These are phyloP conservation scores for Allomyces macrogynus DNA, from an alignment of 192 early-diverging fungal genomes.

Conservation along the genomic window DNA sequence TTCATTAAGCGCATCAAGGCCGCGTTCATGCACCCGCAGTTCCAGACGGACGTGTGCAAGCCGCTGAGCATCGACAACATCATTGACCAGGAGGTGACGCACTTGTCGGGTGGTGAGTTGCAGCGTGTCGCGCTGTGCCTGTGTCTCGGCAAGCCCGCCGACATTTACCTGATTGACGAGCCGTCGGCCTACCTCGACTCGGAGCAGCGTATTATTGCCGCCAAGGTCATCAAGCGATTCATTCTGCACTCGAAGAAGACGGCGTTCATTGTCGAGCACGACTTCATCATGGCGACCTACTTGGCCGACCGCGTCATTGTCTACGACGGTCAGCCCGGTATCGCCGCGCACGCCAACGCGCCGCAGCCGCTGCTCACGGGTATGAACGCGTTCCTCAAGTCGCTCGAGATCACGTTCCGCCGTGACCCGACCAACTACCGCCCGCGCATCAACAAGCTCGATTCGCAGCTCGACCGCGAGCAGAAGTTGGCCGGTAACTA, in stretches of 20 bases:
- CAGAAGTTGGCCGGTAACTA: constrained; percentile 51
- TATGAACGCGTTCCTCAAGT: constrained; percentile 90
- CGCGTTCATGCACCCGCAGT: constrained; percentile 76
- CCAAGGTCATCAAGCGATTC: constrained; percentile 96
- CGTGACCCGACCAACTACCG: constrained; percentile 93
- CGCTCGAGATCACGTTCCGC: constrained; percentile 87
- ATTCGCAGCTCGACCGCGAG: constrained; percentile 86
- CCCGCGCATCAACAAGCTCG: constrained; percentile 90
- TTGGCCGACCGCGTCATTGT: constrained; percentile 91
- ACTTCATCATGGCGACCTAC: constrained; percentile 98
- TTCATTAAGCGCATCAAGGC: constrained; percentile 70
- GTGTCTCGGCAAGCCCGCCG: constrained; percentile 69
- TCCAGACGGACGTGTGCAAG: constrained; percentile 91
- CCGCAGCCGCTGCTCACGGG: constrained; percentile 80
- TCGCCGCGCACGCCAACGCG: constrained; percentile 55
- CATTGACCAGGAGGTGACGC: constrained; percentile 68
- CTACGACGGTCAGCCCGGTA: constrained; percentile 75
- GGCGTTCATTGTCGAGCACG: constrained; percentile 96
- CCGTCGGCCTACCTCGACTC: constrained; percentile 96
- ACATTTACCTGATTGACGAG: constrained; percentile 95
- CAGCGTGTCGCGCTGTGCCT: constrained; percentile 94
- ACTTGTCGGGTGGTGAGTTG: constrained; percentile 94
- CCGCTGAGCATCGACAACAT: constrained; percentile 81
- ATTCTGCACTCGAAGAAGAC: constrained; percentile 92
- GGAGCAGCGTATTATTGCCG: constrained; percentile 95